Base-by-base conservation (phyloP, 2,329 filamentous ascomycete species). In the Alternaria incomplexa region DNA sequence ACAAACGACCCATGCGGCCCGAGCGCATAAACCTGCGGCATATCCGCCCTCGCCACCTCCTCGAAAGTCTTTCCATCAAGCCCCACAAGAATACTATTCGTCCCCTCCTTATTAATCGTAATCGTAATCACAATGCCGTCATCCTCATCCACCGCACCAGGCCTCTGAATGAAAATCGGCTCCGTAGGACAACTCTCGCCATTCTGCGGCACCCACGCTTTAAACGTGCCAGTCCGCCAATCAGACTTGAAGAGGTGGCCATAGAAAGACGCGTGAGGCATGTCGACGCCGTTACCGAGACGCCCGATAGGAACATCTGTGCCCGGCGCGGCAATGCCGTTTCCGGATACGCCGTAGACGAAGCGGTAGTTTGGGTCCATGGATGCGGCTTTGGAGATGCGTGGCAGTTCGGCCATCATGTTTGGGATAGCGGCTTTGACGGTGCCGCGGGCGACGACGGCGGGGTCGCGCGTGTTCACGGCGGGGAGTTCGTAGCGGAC, bases 281-380 rank as follows among this genome's bases (percentile, higher is more conserved):
- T 46, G 6, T 13, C 36, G 4, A 56, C 13, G 8, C 53, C 53
- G 15, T 56, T 32, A 1, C 40, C 36, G 36, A 30, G 44, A 28
- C 22, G 25, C 2, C 43, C 53, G 23, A 56, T 56, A 3, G 25
- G 40, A 4, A 47, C 53, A 13, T 32, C 23, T 15, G 40, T 56
- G 20, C 36, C 53, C 2, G 53, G 53, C 2, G 53, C 53, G 6
- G 53, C 1, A 3, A 56, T n/a, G 0, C 40, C 53, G 23, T 56
- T 56, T 4, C 40, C 36, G 1, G 53, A 56, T 4, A 56, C 32
- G 20, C 53, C 53, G 53, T 56, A 56, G 36, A 56, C 53, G n/a
- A 26, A 56, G n/a, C 53, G 32, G 43, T 56, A 56, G 40, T 44
- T 56, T 4, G 40, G 25, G 13, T 55, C n/a, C 52, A 55, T 55